These are phyloP conservation scores for Hexamita inflata DNA, from an alignment of 208 protist genomes.

Conservation along the genomic window DNA sequence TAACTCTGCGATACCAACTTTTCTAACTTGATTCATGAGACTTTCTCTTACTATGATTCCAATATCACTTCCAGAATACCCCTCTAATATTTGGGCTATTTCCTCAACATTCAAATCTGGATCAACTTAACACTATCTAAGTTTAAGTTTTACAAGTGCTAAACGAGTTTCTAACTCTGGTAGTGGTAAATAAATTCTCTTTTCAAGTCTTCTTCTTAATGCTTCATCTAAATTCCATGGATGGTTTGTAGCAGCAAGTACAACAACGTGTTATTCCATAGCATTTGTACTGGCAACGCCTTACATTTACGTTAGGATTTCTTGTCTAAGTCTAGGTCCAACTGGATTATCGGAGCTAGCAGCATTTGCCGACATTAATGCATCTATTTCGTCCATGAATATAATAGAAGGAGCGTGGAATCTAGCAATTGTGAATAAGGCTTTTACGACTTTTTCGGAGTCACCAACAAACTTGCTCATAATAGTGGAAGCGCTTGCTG, in stretches of 20 bases:
- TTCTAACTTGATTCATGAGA: background rate
- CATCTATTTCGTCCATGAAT: slow-evolving; percentile 99
- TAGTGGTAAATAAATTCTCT: slow-evolving; percentile 39
- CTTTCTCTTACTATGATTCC: background rate
- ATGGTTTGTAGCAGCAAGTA: slow-evolving; percentile 37
- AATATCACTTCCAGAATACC: slow-evolving; percentile 9
- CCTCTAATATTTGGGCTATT: background rate
- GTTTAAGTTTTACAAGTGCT: slow-evolving; percentile 19
- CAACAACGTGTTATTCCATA: slow-evolving; percentile 20
- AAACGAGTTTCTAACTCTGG: slow-evolving; percentile 25
- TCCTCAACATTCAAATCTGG: slow-evolving; percentile 1
- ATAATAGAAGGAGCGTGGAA: slow-evolving; percentile 93
- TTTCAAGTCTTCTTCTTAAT: slow-evolving; percentile 31
- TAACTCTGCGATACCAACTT: no score
- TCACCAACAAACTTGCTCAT: slow-evolving; percentile 27
- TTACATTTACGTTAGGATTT: slow-evolving; percentile 18
- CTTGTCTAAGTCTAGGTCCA: background rate
- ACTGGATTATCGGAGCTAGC: slow-evolving; percentile 1
- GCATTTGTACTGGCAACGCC: background rate
- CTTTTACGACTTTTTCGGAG: slow-evolving; percentile 23
- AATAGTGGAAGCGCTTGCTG: slow-evolving; percentile 14
- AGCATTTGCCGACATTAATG: slow-evolving; percentile 64
- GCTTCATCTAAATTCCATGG: slow-evolving; percentile 39
- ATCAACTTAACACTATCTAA: background rate
- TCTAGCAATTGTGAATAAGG: slow-evolving; percentile 28